phyloP scores from a whole-genome alignment of 2,329 filamentous ascomycete species.

The Pyrenophora teres region DNA sequence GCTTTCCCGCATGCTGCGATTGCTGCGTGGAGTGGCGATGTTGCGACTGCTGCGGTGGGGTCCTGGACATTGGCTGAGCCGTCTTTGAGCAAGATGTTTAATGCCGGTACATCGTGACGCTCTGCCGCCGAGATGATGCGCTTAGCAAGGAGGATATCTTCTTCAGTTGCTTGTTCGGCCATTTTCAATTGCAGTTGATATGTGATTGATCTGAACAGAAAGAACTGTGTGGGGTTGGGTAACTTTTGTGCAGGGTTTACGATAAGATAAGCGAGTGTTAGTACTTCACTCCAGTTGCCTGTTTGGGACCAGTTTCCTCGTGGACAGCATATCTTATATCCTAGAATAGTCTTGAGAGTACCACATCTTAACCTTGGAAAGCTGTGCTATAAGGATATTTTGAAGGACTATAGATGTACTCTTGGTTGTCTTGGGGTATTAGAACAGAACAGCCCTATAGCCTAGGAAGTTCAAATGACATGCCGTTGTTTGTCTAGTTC shows the following conservation, averaged over 20 bases:
- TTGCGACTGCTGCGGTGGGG: conserved; percentile 39
- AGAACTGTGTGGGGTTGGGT: conserved; percentile 14
- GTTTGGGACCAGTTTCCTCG: conserved; percentile 3
- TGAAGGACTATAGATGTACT: too few relatives aligned
- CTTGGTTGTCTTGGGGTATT: too few relatives aligned
- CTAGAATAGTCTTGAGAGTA: too few relatives aligned
- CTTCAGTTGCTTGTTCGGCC: conserved; percentile 42
- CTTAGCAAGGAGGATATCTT: conserved; percentile 45
- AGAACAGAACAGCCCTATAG: too few relatives aligned
- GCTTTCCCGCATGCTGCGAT: conserved; percentile 40
- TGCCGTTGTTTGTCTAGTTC: too few relatives aligned
- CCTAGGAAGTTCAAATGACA: too few relatives aligned
- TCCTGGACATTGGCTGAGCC: conserved; percentile 47
- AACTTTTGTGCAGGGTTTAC: conserved; percentile 15
- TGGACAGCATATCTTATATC: not conserved
- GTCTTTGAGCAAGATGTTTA: conserved; percentile 43
- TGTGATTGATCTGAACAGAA: conserved; percentile 1
- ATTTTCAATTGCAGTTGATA: conserved; percentile 25
- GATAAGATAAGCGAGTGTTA: conserved; percentile 19
- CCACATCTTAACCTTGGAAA: too few relatives aligned
- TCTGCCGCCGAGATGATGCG: conserved; percentile 45
- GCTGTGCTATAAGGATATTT: too few relatives aligned
- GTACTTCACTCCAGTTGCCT: conserved; percentile 16
- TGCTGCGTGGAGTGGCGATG: conserved; percentile 45
- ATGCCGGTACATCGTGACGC: conserved; percentile 40